Evolutionary conservation across 768 basidiomycete species (phyloP), one percentile per base, ranked within the genome.

Genomic region (Tylopilus balloui): DNA sequence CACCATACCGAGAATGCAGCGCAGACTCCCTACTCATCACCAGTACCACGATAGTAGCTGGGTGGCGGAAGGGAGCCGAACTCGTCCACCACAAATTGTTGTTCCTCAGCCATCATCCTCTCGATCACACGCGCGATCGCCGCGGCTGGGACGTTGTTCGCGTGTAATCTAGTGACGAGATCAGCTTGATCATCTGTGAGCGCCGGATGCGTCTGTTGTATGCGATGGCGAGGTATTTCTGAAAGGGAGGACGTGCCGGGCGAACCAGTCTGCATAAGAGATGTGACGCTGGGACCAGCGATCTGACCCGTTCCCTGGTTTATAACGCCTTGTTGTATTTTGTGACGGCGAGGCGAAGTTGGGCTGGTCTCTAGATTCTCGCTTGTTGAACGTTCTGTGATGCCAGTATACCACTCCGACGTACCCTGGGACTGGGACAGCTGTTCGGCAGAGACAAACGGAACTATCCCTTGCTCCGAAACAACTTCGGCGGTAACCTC

Each of bases 101-200:
- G 46, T 15, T 57, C 57, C 24, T 49, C 49, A 29, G 58, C 51
- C 15, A 60, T 47, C 51, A 60, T 59, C 23, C 59, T 36, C 39
- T 56, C 58, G 31, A 59, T 60, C 13, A 59, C 54, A 3, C 57
- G 54, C 10, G 54, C 54, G 12, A 59, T 46, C 35, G 52, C 59
- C n/a, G 23, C 34, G 3, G 54, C 46, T 10, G 59, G 57, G 15
- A 60, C 42, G 21, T 53, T 56, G 14, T 56, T 54, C 25, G 38
- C 17, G 14, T 54, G 52, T 21, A 59, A 28, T 27, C 13, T 50
- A 21, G 56, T 56, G 20, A 56, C 45, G 36, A 56, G 56, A 44
- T 59, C 51, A 14, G n/a, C n/a, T n/a, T n/a, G n/a, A n/a, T n/a
- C n/a, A n/a, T 57, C 55, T 28, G 58, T 54, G 6, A 58, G 48